Evolutionary conservation across 345 rosid genomes (phyloP).

Genomic region (Eucalyptus paniculata): DNA sequence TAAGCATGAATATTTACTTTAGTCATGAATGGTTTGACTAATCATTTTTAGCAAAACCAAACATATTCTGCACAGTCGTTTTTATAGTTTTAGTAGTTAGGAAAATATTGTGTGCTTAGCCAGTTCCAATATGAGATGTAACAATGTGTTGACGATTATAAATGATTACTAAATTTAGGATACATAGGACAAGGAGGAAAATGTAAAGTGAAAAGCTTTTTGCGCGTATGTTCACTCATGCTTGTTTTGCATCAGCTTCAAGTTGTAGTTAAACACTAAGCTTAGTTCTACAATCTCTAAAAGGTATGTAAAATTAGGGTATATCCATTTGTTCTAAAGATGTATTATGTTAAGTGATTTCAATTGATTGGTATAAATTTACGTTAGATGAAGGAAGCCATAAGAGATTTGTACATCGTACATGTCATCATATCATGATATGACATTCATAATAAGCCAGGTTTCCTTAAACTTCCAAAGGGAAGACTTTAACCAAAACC

Average conservation of each 20-base stretch:
- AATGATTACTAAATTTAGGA: neutral
- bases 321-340: neutral
- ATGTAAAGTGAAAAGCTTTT: neutral
- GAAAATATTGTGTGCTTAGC: neutral
- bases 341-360: neutral
- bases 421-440: neutral
- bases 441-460: neutral
- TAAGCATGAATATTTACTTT: too few relatives aligned
- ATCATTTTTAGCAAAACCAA: too few relatives aligned
- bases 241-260: neutral
- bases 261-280: neutral
- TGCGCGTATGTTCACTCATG: neutral
- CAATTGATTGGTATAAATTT: too few relatives aligned
- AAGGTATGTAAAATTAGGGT: neutral
- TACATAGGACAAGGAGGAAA: neutral
- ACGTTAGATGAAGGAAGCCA: too few relatives aligned
- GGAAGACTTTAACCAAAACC: neutral
- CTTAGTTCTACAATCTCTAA: neutral
- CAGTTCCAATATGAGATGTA: neutral
- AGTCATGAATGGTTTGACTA: too few relatives aligned
- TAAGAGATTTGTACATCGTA: too few relatives aligned
- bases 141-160: neutral
- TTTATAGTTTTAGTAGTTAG: too few relatives aligned
- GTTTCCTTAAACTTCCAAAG: neutral
- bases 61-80: rapidly evolving